Evolutionary conservation across 768 basidiomycete genomes (phyloP).

Genomic region (Crepidotus variabilis): DNA sequence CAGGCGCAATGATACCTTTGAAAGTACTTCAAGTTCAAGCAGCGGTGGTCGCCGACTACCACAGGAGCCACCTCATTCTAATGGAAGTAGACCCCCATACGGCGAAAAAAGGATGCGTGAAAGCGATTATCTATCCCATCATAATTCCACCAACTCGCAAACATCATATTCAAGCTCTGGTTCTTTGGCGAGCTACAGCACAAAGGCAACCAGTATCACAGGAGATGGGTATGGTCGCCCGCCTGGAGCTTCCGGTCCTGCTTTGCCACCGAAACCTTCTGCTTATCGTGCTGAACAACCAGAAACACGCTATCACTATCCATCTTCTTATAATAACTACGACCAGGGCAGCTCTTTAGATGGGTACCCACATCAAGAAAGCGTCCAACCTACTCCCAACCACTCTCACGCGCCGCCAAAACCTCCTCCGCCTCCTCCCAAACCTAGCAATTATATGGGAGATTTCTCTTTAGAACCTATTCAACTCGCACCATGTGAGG

Average conservation of each 20-base stretch:
- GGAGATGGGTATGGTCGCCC: constrained; percentile 22
- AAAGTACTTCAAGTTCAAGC: constrained; percentile 6
- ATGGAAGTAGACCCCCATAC: constrained; percentile 9
- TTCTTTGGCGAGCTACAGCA: constrained; percentile 20
- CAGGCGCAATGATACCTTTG: constrained; percentile 12
- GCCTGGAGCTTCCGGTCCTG: constrained; percentile 25
- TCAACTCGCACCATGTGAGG: neutral
- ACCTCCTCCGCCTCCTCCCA: constrained; percentile 13
- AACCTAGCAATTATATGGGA: neutral
- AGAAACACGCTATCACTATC: constrained; percentile 9
- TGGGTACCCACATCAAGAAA: neutral
- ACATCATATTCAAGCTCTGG: constrained; percentile 9
- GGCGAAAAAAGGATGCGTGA: constrained; percentile 3
- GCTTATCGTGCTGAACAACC: constrained; percentile 13
- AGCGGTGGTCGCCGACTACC: constrained; percentile 16
- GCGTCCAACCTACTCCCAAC: neutral
- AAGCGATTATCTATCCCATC: constrained; percentile 3
- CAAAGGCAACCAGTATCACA: constrained; percentile 9
- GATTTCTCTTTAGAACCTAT: neutral
- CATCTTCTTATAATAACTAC: constrained; percentile 14
- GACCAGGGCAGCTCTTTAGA: constrained; percentile 9
- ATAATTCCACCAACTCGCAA: constrained; percentile 13
- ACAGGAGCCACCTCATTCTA: constrained; percentile 14
- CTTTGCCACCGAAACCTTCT: constrained; percentile 23
- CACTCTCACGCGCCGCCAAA: constrained; percentile 10